Evolutionary conservation across 805 yeast genomes (phyloP), one percentile per base, ranked within the genome.

Genomic region (Metschnikowia baotianmanensis): DNA sequence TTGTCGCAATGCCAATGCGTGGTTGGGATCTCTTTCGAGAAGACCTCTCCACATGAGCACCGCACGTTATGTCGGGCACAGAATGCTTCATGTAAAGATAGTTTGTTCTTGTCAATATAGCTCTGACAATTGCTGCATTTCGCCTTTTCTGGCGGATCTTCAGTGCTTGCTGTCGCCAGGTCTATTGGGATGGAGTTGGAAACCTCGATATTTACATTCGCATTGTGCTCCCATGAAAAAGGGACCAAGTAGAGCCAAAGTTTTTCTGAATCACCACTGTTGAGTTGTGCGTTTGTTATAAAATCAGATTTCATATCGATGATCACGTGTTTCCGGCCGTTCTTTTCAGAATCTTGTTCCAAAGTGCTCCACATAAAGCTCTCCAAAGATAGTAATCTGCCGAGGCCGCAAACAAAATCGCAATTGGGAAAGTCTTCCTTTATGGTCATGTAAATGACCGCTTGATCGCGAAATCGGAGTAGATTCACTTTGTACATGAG

Each of bases 1-100:
- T 41, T 35, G 1, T 58, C 63, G 56, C 90, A 83, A 50, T 83
- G 87, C 88, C 88, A 83, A 55, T 84, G 91, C 1, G 69, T 50
- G 1, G 53, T 51, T 0, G 88, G 86, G 1, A 80, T 69, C 1
- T 57, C 38, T 24, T 63, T 63, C 8, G 52, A 37, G 39, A 68
- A 69, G 0, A 64, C 59, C 24, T 45, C 18, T 5, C 66, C 68
- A 51, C 74, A 67, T 6, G 52, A 38, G 45, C 72, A 67, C 36
- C 55, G 59, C 21, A 69, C 52, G 45, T 71, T 76, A 48, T 78
- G 76, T 42, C 82, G 56, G 13, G 52, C 42, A 50, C 84, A 78
- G 48, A 72, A 73, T 17, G 71, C 65, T 49, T 77, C 78, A 55
- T 78, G 84, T 45, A 78, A 59, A 1, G 58, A 36, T 3, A 63